These are phyloP conservation scores for Debaryomyces hansenii DNA, from an alignment of 805 yeast species.

Conservation along the genomic window DNA sequence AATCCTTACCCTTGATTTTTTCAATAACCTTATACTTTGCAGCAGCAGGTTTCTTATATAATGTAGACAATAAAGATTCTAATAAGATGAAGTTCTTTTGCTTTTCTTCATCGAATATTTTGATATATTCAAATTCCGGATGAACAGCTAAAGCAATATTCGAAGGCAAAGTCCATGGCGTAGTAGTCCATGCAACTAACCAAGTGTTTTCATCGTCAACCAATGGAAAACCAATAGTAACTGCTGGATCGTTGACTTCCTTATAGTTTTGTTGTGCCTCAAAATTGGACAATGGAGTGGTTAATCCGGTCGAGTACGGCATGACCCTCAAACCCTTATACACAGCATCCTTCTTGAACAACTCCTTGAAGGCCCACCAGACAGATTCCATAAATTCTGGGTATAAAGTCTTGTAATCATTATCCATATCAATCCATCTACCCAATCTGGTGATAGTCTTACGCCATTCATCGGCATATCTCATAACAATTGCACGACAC, in stretches of 20 bases:
- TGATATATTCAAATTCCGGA: slow-evolving; percentile 87
- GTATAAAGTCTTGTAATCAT: slow-evolving; percentile 95
- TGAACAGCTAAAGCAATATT: slow-evolving; percentile 90
- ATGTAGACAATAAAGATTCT: slow-evolving; percentile 76
- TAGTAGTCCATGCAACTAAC: slow-evolving; percentile 98
- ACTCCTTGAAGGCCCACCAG: slow-evolving; percentile 97
- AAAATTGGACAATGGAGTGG: slow-evolving; percentile 94
- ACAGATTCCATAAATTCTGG: slow-evolving; percentile 97
- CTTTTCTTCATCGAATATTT: slow-evolving; percentile 86
- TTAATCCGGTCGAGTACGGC: slow-evolving; percentile 98
- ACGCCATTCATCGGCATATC: slow-evolving; percentile 95
- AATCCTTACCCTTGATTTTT: slow-evolving; percentile 72
- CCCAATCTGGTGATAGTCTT: slow-evolving; percentile 91
- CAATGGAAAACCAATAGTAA: slow-evolving; percentile 85
- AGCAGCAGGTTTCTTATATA: slow-evolving; percentile 92
- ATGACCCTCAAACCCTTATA: slow-evolving; percentile 95
- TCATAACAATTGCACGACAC: slow-evolving; percentile 96
- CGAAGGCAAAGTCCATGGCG: slow-evolving; percentile 99
- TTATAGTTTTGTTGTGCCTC: slow-evolving; percentile 99
- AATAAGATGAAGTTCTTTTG: slow-evolving; percentile 79
- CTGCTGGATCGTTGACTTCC: slow-evolving; percentile 96
- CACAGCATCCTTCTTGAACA: slow-evolving; percentile 81
- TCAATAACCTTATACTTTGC: slow-evolving; percentile 86
- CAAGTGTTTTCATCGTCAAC: slow-evolving; percentile 77
- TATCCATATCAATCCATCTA: slow-evolving; percentile 99